Conservation (phyloP, 768 basidiomycete species). For the Agrocybe praecox region DNA sequence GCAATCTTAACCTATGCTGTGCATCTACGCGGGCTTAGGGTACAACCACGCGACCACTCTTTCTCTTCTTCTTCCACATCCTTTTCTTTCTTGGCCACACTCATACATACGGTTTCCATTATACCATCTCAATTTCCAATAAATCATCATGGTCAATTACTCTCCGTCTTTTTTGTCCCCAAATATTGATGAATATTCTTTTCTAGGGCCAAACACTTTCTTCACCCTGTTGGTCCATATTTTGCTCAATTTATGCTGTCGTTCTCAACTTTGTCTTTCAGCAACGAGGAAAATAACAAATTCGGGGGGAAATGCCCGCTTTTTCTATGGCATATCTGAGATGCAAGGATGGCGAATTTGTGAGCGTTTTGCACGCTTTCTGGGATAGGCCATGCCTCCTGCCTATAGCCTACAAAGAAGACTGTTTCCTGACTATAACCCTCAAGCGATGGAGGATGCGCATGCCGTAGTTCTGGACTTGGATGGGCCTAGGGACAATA, state of each 20-base stretch:
- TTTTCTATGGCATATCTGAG: slow-evolving; percentile 81
- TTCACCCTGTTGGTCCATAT: slow-evolving; percentile 60
- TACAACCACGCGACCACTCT: slow-evolving; percentile 18
- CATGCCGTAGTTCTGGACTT: slow-evolving; percentile 78
- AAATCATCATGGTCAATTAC: slow-evolving; percentile 34
- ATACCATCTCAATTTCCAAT: slow-evolving; percentile 3
- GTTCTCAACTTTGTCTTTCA: slow-evolving; percentile 31
- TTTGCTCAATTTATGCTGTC: neutral
- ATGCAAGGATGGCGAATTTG: slow-evolving; percentile 99
- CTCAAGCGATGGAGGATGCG: slow-evolving; percentile 94
- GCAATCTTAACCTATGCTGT: slow-evolving; percentile 23
- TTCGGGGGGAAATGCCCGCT: slow-evolving; percentile 69
- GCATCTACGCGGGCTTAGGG: slow-evolving; percentile 23
- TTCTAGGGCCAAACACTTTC: slow-evolving; percentile 85
- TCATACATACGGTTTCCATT: slow-evolving; percentile 1
- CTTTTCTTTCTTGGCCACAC: slow-evolving; percentile 16
- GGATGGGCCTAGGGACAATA: slow-evolving; percentile 32
- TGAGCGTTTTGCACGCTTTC: slow-evolving; percentile 47
- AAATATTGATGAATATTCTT: slow-evolving; percentile 20
- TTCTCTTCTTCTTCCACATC: slow-evolving; percentile 29
- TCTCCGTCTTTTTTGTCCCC: slow-evolving; percentile 6
- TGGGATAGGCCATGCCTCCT: neutral
- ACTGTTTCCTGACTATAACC: slow-evolving; percentile 11
- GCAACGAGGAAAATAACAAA: slow-evolving; percentile 84
- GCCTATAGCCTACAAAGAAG: neutral